Conservation (phyloP, 1,284 basidiomycete genomes). For the Sanghuangporus weigelae region DNA sequence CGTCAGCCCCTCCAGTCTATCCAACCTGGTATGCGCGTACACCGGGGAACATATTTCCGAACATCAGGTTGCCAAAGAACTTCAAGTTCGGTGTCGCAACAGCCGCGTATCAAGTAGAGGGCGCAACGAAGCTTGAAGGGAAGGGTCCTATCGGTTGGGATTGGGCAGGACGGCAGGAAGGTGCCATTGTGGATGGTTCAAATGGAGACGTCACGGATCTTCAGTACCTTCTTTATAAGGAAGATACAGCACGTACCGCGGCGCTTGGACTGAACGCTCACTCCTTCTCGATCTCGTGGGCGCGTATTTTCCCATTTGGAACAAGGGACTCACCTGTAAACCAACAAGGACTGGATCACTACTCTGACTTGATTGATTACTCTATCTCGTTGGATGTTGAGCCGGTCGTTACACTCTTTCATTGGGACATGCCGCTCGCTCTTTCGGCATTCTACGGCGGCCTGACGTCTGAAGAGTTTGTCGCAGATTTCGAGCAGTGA, state of each 20-base stretch:
- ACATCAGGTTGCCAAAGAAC: constrained; percentile 35
- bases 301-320: constrained; percentile 43
- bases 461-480: constrained; percentile 39
- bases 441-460: constrained; percentile 42
- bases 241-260: constrained; percentile 39
- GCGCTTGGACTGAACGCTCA: constrained; percentile 43
- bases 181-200: constrained; percentile 32
- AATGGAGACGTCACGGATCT: constrained; percentile 36
- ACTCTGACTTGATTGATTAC: constrained; percentile 43
- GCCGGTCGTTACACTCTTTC: constrained; percentile 42
- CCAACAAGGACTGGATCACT: constrained; percentile 38
- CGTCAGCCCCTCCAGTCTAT: constrained; percentile 39
- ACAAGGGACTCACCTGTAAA: constrained; percentile 42
- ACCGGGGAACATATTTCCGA: constrained; percentile 36
- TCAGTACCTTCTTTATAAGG: constrained; percentile 45
- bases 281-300: constrained; percentile 48
- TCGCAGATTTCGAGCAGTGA: constrained; percentile 43
- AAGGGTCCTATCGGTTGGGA: constrained; percentile 46
- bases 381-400: constrained; percentile 36
- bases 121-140: constrained; percentile 41
- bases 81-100: constrained; percentile 45
- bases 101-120: constrained; percentile 45
- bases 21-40: constrained; percentile 39
- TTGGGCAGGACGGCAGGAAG: constrained; percentile 39
- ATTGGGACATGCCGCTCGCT: constrained; percentile 44